Evolutionary conservation across 768 basidiomycete species (phyloP).

Genomic region (Pleurotus djamor): DNA sequence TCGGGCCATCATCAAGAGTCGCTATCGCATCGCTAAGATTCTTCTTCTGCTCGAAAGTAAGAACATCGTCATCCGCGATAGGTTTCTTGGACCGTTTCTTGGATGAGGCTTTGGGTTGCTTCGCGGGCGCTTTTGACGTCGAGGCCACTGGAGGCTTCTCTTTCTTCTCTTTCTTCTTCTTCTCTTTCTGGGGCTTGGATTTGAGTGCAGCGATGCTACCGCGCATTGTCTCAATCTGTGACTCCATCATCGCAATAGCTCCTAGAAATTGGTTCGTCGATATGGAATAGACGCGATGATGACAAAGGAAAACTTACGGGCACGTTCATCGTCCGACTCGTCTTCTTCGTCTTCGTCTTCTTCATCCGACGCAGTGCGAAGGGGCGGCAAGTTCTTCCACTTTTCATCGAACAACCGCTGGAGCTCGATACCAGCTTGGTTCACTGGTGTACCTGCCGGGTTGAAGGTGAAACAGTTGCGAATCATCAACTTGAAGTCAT

Average conservation of each 20-base stretch:
- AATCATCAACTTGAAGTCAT: conserved; percentile 94
- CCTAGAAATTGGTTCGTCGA: conserved; percentile 36
- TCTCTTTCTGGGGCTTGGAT: conserved; percentile 54
- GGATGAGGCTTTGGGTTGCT: conserved; percentile 42
- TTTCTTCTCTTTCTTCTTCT: conserved; percentile 74
- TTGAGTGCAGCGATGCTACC: conserved; percentile 67
- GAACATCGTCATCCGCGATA: conserved; percentile 72
- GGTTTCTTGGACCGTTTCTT: conserved; percentile 71
- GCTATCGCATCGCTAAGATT: conserved; percentile 94
- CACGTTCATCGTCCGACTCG: conserved; percentile 65
- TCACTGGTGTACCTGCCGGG: conserved; percentile 82
- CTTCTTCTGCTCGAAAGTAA: conserved; percentile 97
- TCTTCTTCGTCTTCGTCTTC: conserved; percentile 69
- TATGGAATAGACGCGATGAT: too few relatives aligned
- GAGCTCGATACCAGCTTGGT: conserved; percentile 83
- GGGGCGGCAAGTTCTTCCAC: conserved; percentile 75
- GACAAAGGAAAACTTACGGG: too few relatives aligned
- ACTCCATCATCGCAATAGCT: conserved; percentile 75
- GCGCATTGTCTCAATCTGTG: conserved; percentile 76
- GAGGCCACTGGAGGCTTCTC: conserved; percentile 53
- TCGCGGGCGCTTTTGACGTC: conserved; percentile 59
- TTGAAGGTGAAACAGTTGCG: conserved; percentile 94
- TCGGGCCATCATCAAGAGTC: conserved; percentile 69
- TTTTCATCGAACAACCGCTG: conserved; percentile 90
- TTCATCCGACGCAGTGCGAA: conserved; percentile 57